Percentiles rank a stretch among this genome's conserved stretches.
These are phyloP conservation scores for Claviceps sp. DNA, from an alignment of 2,329 filamentous ascomycete genomes.

Conservation along the genomic window DNA sequence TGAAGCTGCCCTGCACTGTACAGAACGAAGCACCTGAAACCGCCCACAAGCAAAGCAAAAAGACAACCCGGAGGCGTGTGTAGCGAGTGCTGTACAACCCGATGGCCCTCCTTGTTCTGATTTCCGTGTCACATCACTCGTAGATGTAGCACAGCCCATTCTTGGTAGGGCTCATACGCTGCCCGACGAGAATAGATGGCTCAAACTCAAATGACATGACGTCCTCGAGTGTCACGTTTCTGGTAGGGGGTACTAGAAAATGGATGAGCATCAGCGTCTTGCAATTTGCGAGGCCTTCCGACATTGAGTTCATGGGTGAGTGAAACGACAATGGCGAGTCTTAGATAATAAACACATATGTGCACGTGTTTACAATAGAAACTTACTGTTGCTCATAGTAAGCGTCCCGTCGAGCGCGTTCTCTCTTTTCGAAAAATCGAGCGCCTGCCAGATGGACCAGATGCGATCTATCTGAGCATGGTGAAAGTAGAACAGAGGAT, in stretches of 20 bases:
- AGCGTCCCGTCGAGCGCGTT: conserved; percentile 1
- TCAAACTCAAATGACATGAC: background rate
- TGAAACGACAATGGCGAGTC: too few relatives aligned
- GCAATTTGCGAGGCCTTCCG: background rate
- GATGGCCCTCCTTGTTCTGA: too few relatives aligned
- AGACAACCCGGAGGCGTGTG: too few relatives aligned
- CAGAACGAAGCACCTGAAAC: too few relatives aligned
- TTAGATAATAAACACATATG: background rate
- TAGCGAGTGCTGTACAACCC: too few relatives aligned
- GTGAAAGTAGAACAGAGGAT: conserved; percentile 4
- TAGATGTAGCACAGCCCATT: background rate
- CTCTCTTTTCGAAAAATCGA: background rate
- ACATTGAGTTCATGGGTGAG: background rate
- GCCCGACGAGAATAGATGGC: background rate
- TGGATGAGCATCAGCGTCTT: background rate
- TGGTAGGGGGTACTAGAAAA: background rate
- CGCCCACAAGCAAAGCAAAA: too few relatives aligned
- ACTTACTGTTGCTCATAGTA: conserved; percentile 3
- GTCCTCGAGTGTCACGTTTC: background rate
- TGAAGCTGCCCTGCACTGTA: too few relatives aligned
- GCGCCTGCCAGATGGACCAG: conserved; percentile 6
- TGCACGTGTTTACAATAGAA: background rate
- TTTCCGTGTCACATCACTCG: background rate
- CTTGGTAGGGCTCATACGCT: background rate
- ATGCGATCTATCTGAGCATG: conserved; percentile 4